Evolutionary conservation across 768 basidiomycete species (phyloP).

Genomic region (Zangia roseola): DNA sequence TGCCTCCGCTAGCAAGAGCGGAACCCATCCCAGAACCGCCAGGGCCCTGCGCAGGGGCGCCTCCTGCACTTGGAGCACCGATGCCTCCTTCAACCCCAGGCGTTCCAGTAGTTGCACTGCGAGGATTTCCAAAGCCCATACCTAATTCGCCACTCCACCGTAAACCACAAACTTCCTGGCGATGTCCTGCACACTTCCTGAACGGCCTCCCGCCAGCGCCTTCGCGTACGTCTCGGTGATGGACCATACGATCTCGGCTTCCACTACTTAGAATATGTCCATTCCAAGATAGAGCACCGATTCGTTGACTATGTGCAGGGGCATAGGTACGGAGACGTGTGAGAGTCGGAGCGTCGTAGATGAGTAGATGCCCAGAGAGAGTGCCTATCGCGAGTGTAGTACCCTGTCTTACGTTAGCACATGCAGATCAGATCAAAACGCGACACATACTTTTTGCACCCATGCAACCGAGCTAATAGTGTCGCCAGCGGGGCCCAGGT

Average conservation of each 20-base stretch:
- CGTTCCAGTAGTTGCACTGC: background rate
- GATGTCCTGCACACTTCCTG: conserved; percentile 68
- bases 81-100: conserved; percentile 31
- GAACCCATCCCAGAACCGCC: conserved; percentile 41
- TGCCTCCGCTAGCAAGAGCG: conserved; percentile 88
- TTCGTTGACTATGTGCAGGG: conserved; percentile 82
- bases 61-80: conserved; percentile 20
- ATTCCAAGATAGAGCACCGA: conserved; percentile 96
- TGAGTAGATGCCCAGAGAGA: conserved; percentile 82
- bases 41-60: conserved; percentile 26
- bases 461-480: conserved; percentile 87
- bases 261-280: conserved; percentile 83
- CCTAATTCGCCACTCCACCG: conserved; percentile 68
- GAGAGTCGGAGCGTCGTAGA: conserved; percentile 86
- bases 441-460: conserved; percentile 68
- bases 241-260: conserved; percentile 85
- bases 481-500: conserved; percentile 63
- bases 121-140: conserved; percentile 24
- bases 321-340: conserved; percentile 78
- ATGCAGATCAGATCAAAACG: background rate
- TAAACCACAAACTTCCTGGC: conserved; percentile 95
- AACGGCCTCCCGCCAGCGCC: conserved; percentile 56
- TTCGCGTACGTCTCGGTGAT: conserved; percentile 91
- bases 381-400: conserved; percentile 93
- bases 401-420: conserved; percentile 43